Evolutionary conservation across 208 protist species (phyloP).

Genomic region (Borovskyia barvae): DNA sequence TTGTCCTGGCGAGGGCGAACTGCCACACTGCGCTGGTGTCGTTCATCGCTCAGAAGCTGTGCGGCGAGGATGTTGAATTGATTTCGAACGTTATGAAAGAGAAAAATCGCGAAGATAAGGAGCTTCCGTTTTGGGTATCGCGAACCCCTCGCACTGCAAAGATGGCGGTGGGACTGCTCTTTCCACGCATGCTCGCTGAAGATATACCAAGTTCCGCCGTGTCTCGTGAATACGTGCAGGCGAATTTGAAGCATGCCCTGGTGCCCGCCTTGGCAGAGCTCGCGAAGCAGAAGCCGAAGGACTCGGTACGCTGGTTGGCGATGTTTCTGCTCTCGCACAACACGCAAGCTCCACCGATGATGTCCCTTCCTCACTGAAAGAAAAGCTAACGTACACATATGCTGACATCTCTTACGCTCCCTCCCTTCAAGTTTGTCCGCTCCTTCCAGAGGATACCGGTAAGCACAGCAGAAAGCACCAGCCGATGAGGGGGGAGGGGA

Average conservation of each 20-base stretch:
- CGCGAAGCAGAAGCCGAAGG: constrained; percentile 72
- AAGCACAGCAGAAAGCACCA: too few relatives aligned
- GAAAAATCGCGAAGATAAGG: constrained; percentile 17
- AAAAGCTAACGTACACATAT: too few relatives aligned
- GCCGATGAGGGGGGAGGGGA: too few relatives aligned
- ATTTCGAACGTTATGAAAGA: constrained; percentile 15
- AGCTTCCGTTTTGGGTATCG: constrained; percentile 31
- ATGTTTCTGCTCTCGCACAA: constrained; percentile 84
- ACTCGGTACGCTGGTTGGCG: constrained; percentile 88
- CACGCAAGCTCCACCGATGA: constrained; percentile 66
- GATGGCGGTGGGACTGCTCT: constrained; percentile 63
- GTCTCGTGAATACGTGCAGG: constrained; percentile 83
- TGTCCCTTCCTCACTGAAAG: constrained; percentile 5
- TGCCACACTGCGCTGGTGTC: constrained; percentile 56
- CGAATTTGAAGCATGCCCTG: constrained; percentile 76
- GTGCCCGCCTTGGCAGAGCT: constrained; percentile 83
- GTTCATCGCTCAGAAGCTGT: constrained; percentile 46
- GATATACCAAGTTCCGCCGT: constrained; percentile 55
- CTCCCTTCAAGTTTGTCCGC: too few relatives aligned
- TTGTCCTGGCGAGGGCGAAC: constrained; percentile 65
- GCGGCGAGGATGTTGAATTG: constrained; percentile 38
- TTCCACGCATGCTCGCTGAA: constrained; percentile 76
- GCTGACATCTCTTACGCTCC: too few relatives aligned
- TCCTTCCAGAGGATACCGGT: too few relatives aligned
- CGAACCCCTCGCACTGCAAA: constrained; percentile 34